Percentiles rank a stretch among this genome's conserved stretches.
Conservation (phyloP, 345 rosid genomes). For the Ceriops decandra region DNA sequence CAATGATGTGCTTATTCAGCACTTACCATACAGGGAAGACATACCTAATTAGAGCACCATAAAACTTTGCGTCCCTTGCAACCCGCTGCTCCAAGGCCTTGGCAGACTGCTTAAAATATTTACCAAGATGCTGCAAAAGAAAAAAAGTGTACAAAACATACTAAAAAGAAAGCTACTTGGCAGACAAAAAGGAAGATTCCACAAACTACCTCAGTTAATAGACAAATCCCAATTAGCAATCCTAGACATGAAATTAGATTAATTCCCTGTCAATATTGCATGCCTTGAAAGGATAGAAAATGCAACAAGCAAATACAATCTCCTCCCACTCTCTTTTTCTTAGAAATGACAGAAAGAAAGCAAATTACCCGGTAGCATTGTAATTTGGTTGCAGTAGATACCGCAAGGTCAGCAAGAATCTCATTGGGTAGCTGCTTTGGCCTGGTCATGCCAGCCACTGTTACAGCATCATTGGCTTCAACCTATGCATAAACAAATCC, state of each 20-base stretch:
- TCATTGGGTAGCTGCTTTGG: slow-evolving; percentile 75
- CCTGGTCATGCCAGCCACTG: slow-evolving; percentile 79
- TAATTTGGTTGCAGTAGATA: slow-evolving; percentile 84
- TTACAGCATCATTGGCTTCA: slow-evolving; percentile 78
- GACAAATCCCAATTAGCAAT: neutral
- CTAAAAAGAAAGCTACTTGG: neutral
- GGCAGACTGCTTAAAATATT: slow-evolving; percentile 89
- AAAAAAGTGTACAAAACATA: neutral
- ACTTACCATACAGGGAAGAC: slow-evolving; percentile 1
- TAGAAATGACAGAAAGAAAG: neutral
- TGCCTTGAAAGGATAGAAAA: neutral
- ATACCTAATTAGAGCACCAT: slow-evolving; percentile 92
- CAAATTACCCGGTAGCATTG: slow-evolving; percentile 72
- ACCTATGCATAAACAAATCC: slow-evolving; percentile 39
- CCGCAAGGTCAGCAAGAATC: slow-evolving; percentile 71
- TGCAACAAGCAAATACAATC: neutral
- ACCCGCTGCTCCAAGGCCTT: slow-evolving; percentile 81
- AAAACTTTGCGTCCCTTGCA: slow-evolving; percentile 84
- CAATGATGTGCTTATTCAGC: neutral
- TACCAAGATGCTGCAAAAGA: slow-evolving; percentile 66
- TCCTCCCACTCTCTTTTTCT: no score
- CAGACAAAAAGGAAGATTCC: neutral
- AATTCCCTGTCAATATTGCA: neutral
- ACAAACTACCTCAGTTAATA: neutral
- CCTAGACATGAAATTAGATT: neutral